A percentile compares a stretch with the other conserved stretches of the same genome.
phyloP scores from a whole-genome alignment of 345 rosid genomes.

The Heritiera fomes region DNA sequence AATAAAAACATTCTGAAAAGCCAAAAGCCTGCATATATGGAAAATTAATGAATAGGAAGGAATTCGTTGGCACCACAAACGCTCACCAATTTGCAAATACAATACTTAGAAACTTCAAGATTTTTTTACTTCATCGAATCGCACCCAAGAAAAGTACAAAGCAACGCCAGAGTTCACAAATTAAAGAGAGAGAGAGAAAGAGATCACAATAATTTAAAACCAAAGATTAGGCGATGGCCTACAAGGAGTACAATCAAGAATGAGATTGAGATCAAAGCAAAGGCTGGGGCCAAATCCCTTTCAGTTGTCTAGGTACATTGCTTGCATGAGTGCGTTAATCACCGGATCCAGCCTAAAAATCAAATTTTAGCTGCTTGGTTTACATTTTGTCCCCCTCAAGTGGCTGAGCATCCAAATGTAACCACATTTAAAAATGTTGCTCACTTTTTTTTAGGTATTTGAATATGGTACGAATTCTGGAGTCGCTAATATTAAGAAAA shows the following conservation, averaged over 20 bases:
- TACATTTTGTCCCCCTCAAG: conserved; percentile 20
- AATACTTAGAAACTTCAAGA: not conserved
- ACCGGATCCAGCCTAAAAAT: conserved; percentile 24
- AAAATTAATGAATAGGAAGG: not conserved
- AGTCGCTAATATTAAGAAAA: too few species aligned
- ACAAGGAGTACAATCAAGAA: conserved; percentile 26
- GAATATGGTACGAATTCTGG: too few species aligned
- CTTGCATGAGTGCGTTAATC: conserved; percentile 31
- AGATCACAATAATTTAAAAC: not conserved
- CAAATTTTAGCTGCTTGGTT: conserved; percentile 20
- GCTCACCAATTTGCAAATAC: conserved; percentile 9
- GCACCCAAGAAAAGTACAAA: not conserved
- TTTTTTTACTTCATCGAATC: not conserved
- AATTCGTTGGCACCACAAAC: not conserved
- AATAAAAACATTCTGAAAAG: not conserved
- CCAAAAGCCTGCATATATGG: not conserved
- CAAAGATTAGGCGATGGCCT: conserved; percentile 23
- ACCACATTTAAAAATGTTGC: conserved; percentile 23
- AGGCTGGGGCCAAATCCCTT: conserved; percentile 17
- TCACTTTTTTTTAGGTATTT: not conserved
- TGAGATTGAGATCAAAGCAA: conserved; percentile 17
- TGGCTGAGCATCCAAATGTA: conserved; percentile 23
- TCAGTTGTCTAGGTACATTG: conserved; percentile 35
- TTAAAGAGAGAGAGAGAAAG: not conserved
- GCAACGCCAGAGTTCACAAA: not conserved